Conservation (phyloP, 768 basidiomycete genomes). For the Rhodotorula diobovata region DNA sequence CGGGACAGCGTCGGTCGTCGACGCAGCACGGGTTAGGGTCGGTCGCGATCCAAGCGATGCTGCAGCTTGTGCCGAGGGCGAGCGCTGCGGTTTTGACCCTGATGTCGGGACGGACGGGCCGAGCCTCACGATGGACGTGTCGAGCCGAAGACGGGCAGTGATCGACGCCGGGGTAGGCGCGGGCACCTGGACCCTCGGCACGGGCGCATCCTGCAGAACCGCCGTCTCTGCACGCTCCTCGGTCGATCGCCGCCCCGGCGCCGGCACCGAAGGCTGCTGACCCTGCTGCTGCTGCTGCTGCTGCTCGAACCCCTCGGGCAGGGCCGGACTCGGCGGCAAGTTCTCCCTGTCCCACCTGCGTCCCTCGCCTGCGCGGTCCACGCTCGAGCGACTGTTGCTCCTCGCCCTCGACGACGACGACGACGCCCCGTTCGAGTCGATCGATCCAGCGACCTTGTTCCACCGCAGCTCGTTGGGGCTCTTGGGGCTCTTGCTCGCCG, state of each 20-base stretch:
- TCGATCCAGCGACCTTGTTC: background rate
- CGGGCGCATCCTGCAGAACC: background rate
- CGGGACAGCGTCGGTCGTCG: background rate
- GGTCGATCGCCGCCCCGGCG: too few species aligned
- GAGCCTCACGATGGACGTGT: background rate
- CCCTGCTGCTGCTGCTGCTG: background rate
- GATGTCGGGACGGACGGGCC: too few species aligned
- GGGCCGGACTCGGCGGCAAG: background rate
- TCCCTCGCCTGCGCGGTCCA: background rate
- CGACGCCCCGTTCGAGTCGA: background rate
- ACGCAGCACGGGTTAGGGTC: background rate
- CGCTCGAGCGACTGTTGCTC: constrained; percentile 4
- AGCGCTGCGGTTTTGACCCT: background rate
- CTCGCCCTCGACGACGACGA: background rate
- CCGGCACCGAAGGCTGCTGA: background rate
- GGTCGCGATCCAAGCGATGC: background rate
- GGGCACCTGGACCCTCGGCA: background rate
- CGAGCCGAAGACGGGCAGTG: background rate
- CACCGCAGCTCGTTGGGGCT: constrained; percentile 31
- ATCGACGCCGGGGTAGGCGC: background rate
- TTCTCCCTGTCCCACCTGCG: background rate
- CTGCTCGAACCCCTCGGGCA: constrained; percentile 1
- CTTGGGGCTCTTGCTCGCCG: constrained; percentile 9
- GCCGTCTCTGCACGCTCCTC: too few species aligned
- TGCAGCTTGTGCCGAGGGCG: background rate